These are phyloP conservation scores for Auxenochlorella pyrenoidosa DNA, from an alignment of 139 green algal genomes.

Conservation along the genomic window DNA sequence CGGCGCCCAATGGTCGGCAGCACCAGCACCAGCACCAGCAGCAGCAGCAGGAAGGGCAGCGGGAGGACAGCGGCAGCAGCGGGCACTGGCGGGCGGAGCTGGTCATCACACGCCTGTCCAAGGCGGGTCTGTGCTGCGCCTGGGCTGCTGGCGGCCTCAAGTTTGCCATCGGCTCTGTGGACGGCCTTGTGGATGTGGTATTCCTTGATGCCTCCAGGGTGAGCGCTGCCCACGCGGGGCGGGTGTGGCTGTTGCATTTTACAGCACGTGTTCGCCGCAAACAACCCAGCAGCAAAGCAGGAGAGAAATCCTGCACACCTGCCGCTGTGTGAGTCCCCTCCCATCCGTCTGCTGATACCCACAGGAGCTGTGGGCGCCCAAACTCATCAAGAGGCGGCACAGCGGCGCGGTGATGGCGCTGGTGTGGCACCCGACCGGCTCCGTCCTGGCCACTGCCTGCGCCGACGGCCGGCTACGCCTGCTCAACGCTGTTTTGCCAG, in stretches of 20 bases:
- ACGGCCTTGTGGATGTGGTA: neutral
- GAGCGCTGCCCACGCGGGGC: no score
- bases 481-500: conserved; percentile 22
- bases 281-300: no score
- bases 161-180: conserved; percentile 17
- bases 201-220: neutral
- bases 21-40: neutral
- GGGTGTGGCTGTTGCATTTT: no score
- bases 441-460: conserved; percentile 8
- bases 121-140: conserved; percentile 16
- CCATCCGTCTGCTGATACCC: no score
- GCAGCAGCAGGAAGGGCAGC: neutral
- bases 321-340: no score
- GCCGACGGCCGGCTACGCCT: conserved; percentile 20
- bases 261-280: no score
- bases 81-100: conserved; percentile 22
- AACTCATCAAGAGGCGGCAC: conserved; percentile 14
- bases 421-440: conserved; percentile 16
- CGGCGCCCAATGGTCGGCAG: neutral
- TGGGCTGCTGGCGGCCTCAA: conserved; percentile 5
- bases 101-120: conserved; percentile 23
- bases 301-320: no score
- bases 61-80: neutral
- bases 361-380: conserved; percentile 27
- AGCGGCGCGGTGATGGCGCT: conserved; percentile 1